Evolutionary conservation across 371 early-diverging fungal species (phyloP).

Genomic region (Mucor plumbeus): DNA sequence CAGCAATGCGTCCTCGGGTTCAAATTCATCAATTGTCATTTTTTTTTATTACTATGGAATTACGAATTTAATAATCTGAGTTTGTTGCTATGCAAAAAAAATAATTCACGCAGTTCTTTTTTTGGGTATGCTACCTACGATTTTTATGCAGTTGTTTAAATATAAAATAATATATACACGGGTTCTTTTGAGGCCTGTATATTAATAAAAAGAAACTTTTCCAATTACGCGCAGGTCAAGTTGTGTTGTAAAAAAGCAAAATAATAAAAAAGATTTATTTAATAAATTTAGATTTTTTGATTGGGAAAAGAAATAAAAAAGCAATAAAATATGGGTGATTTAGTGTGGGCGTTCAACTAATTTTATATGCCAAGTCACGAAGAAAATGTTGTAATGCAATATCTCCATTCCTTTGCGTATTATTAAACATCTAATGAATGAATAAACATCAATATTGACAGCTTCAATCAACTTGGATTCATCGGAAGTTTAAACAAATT

Average conservation of each 20-base stretch:
- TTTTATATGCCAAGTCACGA: conserved; percentile 5
- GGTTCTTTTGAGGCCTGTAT: not conserved
- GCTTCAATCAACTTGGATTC: not conserved
- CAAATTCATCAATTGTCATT: conserved; percentile 54
- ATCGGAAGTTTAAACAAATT: conserved; percentile 9
- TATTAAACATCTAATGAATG: not conserved
- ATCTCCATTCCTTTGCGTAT: not conserved
- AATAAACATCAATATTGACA: not conserved
- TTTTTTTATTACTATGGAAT: not conserved
- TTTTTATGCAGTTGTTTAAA: not conserved
- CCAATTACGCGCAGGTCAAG: conserved; percentile 1
- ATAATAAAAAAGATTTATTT: not conserved
- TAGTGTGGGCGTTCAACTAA: conserved; percentile 1
- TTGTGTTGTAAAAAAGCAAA: not conserved
- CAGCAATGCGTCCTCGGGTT: conserved; percentile 36
- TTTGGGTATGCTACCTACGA: not conserved
- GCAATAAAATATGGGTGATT: not conserved
- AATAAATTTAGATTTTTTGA: not conserved
- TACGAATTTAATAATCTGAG: not conserved
- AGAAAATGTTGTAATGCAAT: conserved; percentile 5
- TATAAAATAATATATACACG: not conserved
- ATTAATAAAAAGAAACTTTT: not conserved
- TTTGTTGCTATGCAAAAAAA: conserved; percentile 3
- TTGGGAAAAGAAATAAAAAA: not conserved
- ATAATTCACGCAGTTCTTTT: not conserved